phyloP scores from a whole-genome alignment of 495 filamentous ascomycete genomes.

The Pyronema domesticum region DNA sequence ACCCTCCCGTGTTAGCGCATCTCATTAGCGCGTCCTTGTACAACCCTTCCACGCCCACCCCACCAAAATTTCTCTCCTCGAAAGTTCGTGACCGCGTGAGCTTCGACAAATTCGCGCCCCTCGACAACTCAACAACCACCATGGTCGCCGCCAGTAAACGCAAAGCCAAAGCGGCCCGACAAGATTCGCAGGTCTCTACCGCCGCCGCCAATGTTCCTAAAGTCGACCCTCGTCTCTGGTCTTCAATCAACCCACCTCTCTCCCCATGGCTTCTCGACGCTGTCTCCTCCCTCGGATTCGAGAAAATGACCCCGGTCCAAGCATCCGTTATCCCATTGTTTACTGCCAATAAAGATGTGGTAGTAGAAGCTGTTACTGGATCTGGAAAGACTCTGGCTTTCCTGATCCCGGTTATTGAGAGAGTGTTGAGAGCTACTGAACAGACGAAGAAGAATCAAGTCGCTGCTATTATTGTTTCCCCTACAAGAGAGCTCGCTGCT shows the following conservation, averaged over 20 bases:
- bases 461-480: slow-evolving; percentile 75
- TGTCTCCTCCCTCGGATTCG: slow-evolving; percentile 66
- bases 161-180: not conserved
- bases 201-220: slow-evolving; percentile 2
- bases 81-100: no score
- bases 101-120: no score
- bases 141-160: slow-evolving; percentile 3
- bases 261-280: slow-evolving; percentile 84
- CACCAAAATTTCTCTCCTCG: no score
- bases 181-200: not conserved
- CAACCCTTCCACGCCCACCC: no score
- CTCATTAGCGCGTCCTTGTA: no score
- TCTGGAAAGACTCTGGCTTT: slow-evolving; percentile 90
- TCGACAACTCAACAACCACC: not conserved
- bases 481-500: slow-evolving; percentile 77
- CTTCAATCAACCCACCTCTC: slow-evolving; percentile 55
- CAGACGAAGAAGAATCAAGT: slow-evolving; percentile 74
- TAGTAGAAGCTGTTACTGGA: slow-evolving; percentile 92
- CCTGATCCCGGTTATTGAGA: slow-evolving; percentile 74
- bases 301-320: slow-evolving; percentile 82
- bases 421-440: slow-evolving; percentile 46
- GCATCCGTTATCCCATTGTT: slow-evolving; percentile 85
- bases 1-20: no score
- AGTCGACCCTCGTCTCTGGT: slow-evolving; percentile 46
- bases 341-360: slow-evolving; percentile 85